These are phyloP conservation scores for Chaetomiaceae sp. DNA, from an alignment of 2,329 filamentous ascomycete species.

Conservation along the genomic window DNA sequence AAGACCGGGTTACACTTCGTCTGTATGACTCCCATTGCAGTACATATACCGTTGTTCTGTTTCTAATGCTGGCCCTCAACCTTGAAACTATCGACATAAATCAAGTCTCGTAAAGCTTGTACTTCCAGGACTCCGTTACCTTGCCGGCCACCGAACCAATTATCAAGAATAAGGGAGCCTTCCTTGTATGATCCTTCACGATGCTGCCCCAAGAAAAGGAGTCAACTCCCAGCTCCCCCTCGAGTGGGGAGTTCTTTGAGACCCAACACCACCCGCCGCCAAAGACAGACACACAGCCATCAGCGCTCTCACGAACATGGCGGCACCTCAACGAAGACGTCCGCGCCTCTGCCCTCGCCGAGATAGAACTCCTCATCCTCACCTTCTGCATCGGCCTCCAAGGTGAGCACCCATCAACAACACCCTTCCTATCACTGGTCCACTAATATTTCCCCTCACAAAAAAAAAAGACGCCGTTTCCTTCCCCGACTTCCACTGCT, in stretches of 20 bases:
- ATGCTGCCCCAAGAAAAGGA: conserved; percentile 5
- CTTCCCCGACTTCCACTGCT: conserved; percentile 58
- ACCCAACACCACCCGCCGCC: background rate
- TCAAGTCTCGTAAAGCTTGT: background rate
- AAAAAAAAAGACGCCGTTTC: conserved; percentile 48
- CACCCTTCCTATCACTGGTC: too few species aligned
- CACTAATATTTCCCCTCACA: background rate
- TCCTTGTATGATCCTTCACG: background rate
- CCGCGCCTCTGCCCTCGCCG: conserved; percentile 38
- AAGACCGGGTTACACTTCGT: background rate
- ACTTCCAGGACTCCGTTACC: background rate
- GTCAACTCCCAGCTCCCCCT: background rate
- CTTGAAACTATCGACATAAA: background rate
- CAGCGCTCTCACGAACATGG: conserved; percentile 21
- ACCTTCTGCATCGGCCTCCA: conserved; percentile 51
- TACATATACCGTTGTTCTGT: background rate
- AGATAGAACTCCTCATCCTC: conserved; percentile 43
- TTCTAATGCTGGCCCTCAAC: background rate
- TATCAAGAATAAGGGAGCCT: too few species aligned
- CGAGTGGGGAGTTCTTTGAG: background rate
- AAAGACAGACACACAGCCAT: background rate
- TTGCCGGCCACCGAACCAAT: too few species aligned
- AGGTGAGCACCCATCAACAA: conserved; percentile 27
- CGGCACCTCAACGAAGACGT: conserved; percentile 32
- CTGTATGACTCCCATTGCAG: background rate